Conservation (phyloP, 352 stramenopile genomes). For the Pythium scleroteichum region DNA sequence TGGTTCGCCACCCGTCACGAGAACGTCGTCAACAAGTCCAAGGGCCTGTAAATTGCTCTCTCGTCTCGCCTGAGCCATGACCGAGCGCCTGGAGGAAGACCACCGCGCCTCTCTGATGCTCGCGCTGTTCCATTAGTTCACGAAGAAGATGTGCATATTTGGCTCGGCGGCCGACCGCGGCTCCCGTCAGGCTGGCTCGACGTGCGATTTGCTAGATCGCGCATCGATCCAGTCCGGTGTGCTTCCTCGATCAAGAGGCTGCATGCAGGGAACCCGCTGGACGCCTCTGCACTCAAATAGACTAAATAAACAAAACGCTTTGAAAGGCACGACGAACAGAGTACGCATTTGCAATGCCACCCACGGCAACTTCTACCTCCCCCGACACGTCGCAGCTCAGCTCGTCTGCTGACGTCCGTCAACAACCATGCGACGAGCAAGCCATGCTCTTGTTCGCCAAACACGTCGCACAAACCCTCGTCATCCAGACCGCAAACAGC, state of each 20-base stretch:
- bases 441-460: neutral
- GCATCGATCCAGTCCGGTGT: neutral
- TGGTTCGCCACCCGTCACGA: constrained; percentile 68
- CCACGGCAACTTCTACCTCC: too few relatives aligned
- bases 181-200: too few relatives aligned
- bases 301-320: constrained; percentile 14
- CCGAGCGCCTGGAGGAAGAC: too few relatives aligned
- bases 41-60: constrained; percentile 45
- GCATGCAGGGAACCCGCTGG: neutral
- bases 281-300: constrained; percentile 11
- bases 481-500: too few relatives aligned
- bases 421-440: too few relatives aligned
- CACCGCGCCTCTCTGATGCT: neutral
- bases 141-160: neutral
- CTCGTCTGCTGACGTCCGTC: too few relatives aligned
- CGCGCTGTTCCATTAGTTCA: constrained; percentile 4
- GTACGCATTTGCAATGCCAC: too few relatives aligned
- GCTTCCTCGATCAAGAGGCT: neutral
- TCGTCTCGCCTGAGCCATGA: neutral
- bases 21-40: constrained; percentile 81
- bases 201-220: too few relatives aligned
- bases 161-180: neutral
- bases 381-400: too few relatives aligned
- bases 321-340: too few relatives aligned
- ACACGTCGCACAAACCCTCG: neutral